A percentile compares a stretch with the other conserved stretches of the same genome.
These are phyloP conservation scores for Huntiella abstrusa DNA, from an alignment of 2,329 filamentous ascomycete species.

Conservation along the genomic window DNA sequence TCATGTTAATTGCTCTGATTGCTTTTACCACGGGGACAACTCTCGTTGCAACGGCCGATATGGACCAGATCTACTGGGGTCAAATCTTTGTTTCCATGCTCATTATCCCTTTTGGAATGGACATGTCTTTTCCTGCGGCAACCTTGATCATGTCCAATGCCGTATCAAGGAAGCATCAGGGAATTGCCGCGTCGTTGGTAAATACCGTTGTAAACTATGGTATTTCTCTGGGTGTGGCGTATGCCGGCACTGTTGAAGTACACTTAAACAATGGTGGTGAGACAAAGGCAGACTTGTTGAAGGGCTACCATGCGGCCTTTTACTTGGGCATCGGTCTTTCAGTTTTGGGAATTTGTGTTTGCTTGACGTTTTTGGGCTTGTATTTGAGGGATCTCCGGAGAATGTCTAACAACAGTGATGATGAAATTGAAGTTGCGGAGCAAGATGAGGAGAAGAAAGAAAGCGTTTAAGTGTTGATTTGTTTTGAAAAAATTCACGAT, in stretches of 20 bases:
- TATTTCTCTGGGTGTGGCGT: constrained; percentile 45
- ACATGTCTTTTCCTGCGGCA: constrained; percentile 46
- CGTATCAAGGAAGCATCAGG: constrained; percentile 26
- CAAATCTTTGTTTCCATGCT: constrained; percentile 40
- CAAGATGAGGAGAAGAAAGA: constrained; percentile 9
- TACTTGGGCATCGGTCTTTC: constrained; percentile 25
- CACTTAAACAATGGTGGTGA: constrained; percentile 16
- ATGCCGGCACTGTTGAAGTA: constrained; percentile 44
- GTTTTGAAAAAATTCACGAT: neutral
- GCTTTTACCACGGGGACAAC: constrained; percentile 25
- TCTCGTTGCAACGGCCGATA: constrained; percentile 28
- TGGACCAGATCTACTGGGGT: constrained; percentile 42
- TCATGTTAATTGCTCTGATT: constrained; percentile 26
- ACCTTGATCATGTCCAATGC: constrained; percentile 40
- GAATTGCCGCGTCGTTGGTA: constrained; percentile 33
- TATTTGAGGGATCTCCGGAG: constrained; percentile 5
- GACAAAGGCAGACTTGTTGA: constrained; percentile 15
- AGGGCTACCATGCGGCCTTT: constrained; percentile 21
- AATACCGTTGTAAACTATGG: constrained; percentile 50
- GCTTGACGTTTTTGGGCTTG: constrained; percentile 9
- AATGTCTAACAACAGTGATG: neutral
- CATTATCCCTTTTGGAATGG: constrained; percentile 43
- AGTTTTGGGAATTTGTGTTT: constrained; percentile 19
- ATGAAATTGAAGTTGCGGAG: constrained; percentile 2
- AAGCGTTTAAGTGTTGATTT: neutral